These are phyloP conservation scores for Lentinula sp. DNA, from an alignment of 768 basidiomycete species.

Conservation along the genomic window DNA sequence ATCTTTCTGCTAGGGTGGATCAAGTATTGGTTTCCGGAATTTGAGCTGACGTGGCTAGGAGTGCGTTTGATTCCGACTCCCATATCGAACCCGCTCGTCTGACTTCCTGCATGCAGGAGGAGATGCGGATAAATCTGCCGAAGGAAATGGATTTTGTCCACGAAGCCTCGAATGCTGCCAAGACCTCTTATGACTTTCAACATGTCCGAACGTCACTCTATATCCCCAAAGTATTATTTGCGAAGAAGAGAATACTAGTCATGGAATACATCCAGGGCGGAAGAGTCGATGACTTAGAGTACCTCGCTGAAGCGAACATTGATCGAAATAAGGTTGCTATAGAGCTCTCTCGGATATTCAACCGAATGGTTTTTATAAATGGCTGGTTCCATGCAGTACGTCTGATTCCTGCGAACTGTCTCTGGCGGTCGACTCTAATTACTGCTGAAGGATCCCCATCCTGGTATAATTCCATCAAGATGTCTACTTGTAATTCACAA, in stretches of 20 bases:
- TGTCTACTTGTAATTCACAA: background rate
- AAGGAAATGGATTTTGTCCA: constrained; percentile 94
- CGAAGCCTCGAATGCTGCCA: constrained; percentile 82
- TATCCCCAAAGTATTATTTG: constrained; percentile 76
- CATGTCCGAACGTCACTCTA: constrained; percentile 74
- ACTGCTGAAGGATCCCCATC: constrained; percentile 70
- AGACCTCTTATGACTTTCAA: constrained; percentile 64
- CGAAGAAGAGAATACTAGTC: constrained; percentile 78
- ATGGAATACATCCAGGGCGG: constrained; percentile 95
- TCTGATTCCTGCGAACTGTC: constrained; percentile 8
- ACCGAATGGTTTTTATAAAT: constrained; percentile 92
- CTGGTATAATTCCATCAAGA: constrained; percentile 35
- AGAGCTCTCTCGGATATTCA: constrained; percentile 82
- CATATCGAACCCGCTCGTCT: background rate
- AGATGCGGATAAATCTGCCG: constrained; percentile 89
- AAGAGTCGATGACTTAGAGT: constrained; percentile 81
- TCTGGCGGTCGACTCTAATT: background rate
- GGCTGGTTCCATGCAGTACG: constrained; percentile 84
- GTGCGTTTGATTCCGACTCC: constrained; percentile 25
- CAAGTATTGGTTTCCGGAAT: constrained; percentile 91
- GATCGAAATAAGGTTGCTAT: constrained; percentile 92
- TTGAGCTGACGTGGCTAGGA: constrained; percentile 90
- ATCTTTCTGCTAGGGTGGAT: constrained; percentile 54
- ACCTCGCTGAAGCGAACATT: constrained; percentile 74
- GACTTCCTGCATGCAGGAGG: constrained; percentile 55